Evolutionary conservation across 768 basidiomycete genomes (phyloP).

Genomic region (Pseudohyphozyma bogoriensis): DNA sequence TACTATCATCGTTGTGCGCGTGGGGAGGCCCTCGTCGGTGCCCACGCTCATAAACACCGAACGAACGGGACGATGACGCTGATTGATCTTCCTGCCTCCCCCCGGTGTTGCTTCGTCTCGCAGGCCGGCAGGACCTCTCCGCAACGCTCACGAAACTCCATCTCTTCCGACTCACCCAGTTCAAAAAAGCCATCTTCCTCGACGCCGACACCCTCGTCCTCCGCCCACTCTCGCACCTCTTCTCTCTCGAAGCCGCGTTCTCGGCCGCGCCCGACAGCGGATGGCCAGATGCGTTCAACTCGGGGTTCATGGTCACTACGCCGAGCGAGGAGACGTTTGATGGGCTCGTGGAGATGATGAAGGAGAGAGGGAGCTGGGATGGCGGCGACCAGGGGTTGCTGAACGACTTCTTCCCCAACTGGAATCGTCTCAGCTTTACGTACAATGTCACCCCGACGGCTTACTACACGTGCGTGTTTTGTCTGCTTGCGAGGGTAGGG

Average conservation of each 20-base stretch:
- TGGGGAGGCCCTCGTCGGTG: neutral
- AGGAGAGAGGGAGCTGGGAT: constrained; percentile 80
- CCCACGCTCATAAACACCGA: neutral
- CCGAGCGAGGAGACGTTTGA: constrained; percentile 76
- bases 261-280: constrained; percentile 93
- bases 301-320: constrained; percentile 78
- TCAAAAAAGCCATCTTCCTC: constrained; percentile 74
- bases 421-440: constrained; percentile 91
- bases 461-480: constrained; percentile 71
- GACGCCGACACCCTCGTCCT: constrained; percentile 86
- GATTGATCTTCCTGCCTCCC: neutral
- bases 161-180: constrained; percentile 81
- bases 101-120: too few species aligned
- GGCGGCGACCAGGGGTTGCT: constrained; percentile 97
- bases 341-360: constrained; percentile 58
- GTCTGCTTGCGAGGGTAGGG: neutral
- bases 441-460: constrained; percentile 98
- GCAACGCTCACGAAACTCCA: constrained; percentile 94
- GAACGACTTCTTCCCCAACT: constrained; percentile 65
- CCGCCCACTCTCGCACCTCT: constrained; percentile 84
- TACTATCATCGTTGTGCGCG: neutral
- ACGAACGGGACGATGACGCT: neutral
- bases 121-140: constrained; percentile 88
- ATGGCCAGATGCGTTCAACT: constrained; percentile 99
- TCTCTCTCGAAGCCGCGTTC: constrained; percentile 61